Base-by-base conservation (phyloP, 805 yeast genomes). In the Starmerella apis region DNA sequence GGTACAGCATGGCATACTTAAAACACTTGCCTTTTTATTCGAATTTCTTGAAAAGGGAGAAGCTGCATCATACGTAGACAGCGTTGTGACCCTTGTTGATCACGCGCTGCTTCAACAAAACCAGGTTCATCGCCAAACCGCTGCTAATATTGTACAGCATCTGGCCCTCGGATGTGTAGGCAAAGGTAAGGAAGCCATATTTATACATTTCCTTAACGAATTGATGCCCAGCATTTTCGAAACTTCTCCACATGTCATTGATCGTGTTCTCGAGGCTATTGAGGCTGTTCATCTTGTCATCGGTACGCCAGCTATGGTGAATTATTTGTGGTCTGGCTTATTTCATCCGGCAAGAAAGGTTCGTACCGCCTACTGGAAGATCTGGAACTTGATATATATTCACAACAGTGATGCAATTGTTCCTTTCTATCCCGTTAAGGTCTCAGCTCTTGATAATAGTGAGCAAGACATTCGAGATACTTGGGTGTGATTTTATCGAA, bases 321-420 rank as follows among this genome's bases (percentile, higher is more conserved):
- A 83, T 58, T 92, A 92, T 64, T 59, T 83, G 0, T 77, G 95
- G 82, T 79, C 81, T 0, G 99, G 99, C 0, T 67, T 92, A 18
- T 92, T 87, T 63, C 97, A 92, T 59, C 94, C 97, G 1, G 96
- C 97, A 0, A 71, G 82, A 50, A 83, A 81, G 60, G 97, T 92
- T 0, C 72, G 98, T 53, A 68, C 67, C 3, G 80, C 92, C 0
- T 92, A 82, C 64, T 92, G 97, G 97, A 80, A 75, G 55, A 63
- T 87, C 13, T 88, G 78, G 69, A 88, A 90, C 59, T 67, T 69
- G 36, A 78, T 87, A 24, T 88, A 88, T 61, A 76, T 84, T 13
- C 86, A 81, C 58, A 75, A 76, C 53, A 70, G 78, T 38, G 94
- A 86, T 63, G 68, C 88, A 0, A 63, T 92, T 62, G 86, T 87